Base-by-base conservation (phyloP, 805 yeast genomes). In the Candida nonsorbophila region DNA sequence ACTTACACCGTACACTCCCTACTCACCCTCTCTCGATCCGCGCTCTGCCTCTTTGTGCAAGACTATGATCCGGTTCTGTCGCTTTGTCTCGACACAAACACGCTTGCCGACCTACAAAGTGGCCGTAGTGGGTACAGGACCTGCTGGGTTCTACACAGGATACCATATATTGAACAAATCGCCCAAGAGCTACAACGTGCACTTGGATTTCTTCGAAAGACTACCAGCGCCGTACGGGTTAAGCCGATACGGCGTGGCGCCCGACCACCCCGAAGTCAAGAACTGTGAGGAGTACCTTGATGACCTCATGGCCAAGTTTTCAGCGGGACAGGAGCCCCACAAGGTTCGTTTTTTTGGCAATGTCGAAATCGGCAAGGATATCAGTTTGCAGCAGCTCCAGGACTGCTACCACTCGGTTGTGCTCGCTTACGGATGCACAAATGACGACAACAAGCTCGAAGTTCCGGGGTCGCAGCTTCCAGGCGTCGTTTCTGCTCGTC, bases 191-290 rank as follows among this genome's bases (percentile, higher is more conserved):
- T 33, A 47, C 20, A 35, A 43, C 3, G 26, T 64, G n/a, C 28
- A 69, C 33, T 67, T 88, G 4, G 92, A 85, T 36, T 67, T 90
- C 54, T 87, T 78, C 62, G 99, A 92, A 47, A 70, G 75, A 38
- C 60, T 79, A 15, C 95, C 97, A 0, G 79, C 87, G 5, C 98
- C 98, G 0, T 90, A 72, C 59, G 99, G 99, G 0, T 66, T 92
- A 19, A 78, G 88, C 23, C 59, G 99, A 20, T 88, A 74, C 50
- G 99, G 99, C 1, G 97, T 92, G n/a, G 97, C 98, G 0, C 99
- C 99, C 2, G 99, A 92, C 56, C 97, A 92, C 55, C 95, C 96
- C 0, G 97, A 92, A 47, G 97, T 92, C 18, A 90, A 88, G 52
- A 78, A 78, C 36, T 83, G 92, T 44, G 63, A 79, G 51, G 82